Evolutionary conservation across 1,284 basidiomycete genomes (phyloP), one percentile per base, ranked within the genome.

Genomic region (Athelia sp.): DNA sequence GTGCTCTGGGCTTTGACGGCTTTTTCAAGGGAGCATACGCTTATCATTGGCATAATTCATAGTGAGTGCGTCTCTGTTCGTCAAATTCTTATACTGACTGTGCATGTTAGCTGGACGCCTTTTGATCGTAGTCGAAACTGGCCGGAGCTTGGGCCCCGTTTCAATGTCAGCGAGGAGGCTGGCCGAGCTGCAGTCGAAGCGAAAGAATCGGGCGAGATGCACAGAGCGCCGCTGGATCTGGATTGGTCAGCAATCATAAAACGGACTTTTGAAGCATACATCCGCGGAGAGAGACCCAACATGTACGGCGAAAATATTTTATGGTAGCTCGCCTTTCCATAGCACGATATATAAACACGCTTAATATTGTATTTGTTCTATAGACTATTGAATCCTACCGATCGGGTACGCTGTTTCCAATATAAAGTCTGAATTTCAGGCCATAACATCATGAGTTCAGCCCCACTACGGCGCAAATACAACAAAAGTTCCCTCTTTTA

Each of bases 11-110:
- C 1, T 84, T 90, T 60, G 78, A 82, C 54, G 85, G 84, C n/a
- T 90, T 90, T 70, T 91, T 89, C 74, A 75, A 79, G 54, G 88
- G 87, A 19, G 82, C 87, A 11, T 90, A 84, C 61, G 86, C 83
- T n/a, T 91, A 90, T 62, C 86, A 90, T 61, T 90, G 84, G 71
- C 86, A 88, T 62, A 88, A 88, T 60, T 87, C 84, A 64, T 87
- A 84, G 84, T 84, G 42, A 32, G 71, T 55, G 36, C 24, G 44
- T 40, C 9, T 40, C 36, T 45, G 11, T 15, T n/a, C 26, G 46
- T 11, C 34, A 23, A 13, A n/a, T 19, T 34, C 31, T 11, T 50
- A 44, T 35, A 15, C n/a, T 17, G 36, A 21, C 17, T 15, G 4
- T 18, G 14, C 43, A 3, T 45, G 35, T 3, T 46, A 87, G 83